phyloP scores from a whole-genome alignment of 768 basidiomycete species.

The Mycena belliarum region DNA sequence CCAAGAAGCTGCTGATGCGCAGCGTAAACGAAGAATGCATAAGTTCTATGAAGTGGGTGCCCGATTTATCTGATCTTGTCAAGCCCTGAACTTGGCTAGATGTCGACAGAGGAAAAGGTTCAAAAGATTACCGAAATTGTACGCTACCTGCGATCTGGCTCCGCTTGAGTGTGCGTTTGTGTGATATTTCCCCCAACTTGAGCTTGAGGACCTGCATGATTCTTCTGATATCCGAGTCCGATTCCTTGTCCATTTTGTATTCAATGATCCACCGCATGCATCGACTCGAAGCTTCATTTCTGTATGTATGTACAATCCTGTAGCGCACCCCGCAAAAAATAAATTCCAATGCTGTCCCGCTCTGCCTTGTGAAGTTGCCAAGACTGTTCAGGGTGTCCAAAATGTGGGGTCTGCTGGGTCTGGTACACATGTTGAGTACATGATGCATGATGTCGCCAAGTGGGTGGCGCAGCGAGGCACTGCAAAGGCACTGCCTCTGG shows the following conservation, averaged over 20 bases:
- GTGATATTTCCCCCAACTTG: background rate
- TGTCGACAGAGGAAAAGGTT: conserved; percentile 57
- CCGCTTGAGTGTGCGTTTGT: background rate
- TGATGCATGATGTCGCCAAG: too few relatives aligned
- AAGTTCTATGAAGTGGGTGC: conserved; percentile 48
- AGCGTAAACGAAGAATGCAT: conserved; percentile 48
- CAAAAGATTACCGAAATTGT: conserved; percentile 52
- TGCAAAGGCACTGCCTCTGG: too few relatives aligned
- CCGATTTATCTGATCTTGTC: background rate
- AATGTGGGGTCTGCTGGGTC: too few relatives aligned
- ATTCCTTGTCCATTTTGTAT: conserved; percentile 3
- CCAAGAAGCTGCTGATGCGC: conserved; percentile 26
- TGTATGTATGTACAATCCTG: background rate
- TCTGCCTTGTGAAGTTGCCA: too few relatives aligned
- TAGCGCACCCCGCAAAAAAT: too few relatives aligned
- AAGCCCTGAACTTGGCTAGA: conserved; percentile 33
- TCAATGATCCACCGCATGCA: background rate
- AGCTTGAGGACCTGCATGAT: background rate
- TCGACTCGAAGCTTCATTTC: background rate
- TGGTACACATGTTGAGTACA: too few relatives aligned
- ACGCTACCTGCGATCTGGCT: conserved; percentile 32
- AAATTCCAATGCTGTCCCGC: too few relatives aligned
- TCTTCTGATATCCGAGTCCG: background rate
- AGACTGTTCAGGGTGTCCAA: too few relatives aligned
- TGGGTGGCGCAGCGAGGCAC: too few relatives aligned